phyloP scores from a whole-genome alignment of 2,329 filamentous ascomycete species.

The Cercospora sesami region DNA sequence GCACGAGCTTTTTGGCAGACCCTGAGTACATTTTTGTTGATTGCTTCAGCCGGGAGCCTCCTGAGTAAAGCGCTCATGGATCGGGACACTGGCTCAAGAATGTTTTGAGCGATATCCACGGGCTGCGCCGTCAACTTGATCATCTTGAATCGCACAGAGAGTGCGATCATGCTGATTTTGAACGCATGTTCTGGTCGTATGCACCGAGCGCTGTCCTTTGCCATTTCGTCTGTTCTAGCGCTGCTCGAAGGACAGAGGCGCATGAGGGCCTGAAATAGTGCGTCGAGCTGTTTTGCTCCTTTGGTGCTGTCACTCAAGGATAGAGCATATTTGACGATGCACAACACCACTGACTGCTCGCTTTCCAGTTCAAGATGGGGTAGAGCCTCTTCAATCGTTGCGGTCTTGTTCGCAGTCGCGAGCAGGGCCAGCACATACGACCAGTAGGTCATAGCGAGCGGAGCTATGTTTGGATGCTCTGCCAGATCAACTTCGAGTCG shows the following conservation, averaged over 20 bases:
- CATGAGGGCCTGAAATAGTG: conserved; percentile 64
- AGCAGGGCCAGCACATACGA: conserved; percentile 65
- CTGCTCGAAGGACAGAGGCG: conserved; percentile 68
- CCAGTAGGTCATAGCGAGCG: conserved; percentile 65
- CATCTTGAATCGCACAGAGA: conserved; percentile 63
- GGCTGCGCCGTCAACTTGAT: conserved; percentile 64
- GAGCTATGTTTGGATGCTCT: conserved; percentile 40
- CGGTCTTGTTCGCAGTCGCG: conserved; percentile 59
- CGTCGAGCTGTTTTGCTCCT: conserved; percentile 65
- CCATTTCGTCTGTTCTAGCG: conserved; percentile 59
- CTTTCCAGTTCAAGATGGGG: conserved; percentile 57
- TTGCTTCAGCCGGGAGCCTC: conserved; percentile 7
- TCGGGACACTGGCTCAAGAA: conserved; percentile 64
- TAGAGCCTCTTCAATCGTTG: conserved; percentile 59
- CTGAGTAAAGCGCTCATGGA: conserved; percentile 60
- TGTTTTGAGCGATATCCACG: conserved; percentile 62
- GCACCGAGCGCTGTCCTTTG: conserved; percentile 56
- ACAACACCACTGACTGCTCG: conserved; percentile 58
- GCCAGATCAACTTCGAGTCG: conserved; percentile 55
- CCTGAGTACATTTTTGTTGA: conserved; percentile 9
- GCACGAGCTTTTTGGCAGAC: conserved; percentile 9
- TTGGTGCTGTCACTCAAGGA: conserved; percentile 55
- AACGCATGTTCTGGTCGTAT: conserved; percentile 60
- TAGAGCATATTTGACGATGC: conserved; percentile 55
- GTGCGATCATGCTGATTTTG: conserved; percentile 63